phyloP scores from a whole-genome alignment of 2,329 filamentous ascomycete species.

The Pleomassaria siparia region DNA sequence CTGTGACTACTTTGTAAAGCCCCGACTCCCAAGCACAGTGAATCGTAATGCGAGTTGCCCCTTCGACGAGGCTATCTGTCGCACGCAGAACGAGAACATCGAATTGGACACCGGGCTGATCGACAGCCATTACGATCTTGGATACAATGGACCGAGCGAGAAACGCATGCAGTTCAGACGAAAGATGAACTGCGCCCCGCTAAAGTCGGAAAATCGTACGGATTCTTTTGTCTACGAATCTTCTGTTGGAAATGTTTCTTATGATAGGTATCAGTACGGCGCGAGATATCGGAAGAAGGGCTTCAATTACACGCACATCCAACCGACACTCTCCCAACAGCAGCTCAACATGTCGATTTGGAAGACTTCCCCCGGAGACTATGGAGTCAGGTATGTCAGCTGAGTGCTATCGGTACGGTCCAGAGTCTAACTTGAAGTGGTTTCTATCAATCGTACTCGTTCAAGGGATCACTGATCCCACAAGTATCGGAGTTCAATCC shows the following conservation, averaged over 20 bases:
- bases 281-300: not conserved
- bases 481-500: conserved; percentile 13
- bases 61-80: conserved; percentile 20
- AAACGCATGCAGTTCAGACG: not conserved
- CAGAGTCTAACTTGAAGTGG: not conserved
- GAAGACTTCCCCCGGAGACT: not conserved
- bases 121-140: conserved; percentile 23
- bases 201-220: not conserved
- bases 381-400: not conserved
- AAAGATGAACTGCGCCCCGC: not conserved
- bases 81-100: conserved; percentile 13
- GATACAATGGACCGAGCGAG: conserved; percentile 16
- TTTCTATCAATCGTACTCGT: not conserved
- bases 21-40: not conserved
- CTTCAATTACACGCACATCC: not conserved
- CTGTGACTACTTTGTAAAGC: not conserved
- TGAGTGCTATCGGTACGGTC: not conserved
- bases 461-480: not conserved
- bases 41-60: conserved; percentile 18
- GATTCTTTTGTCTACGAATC: not conserved
- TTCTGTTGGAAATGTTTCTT: not conserved
- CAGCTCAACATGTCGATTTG: not conserved
- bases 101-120: conserved; percentile 25
- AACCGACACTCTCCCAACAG: not conserved
- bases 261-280: not conserved